Conservation (phyloP, 225 moss, liverwort and hornwort genomes). For the Ulota crispa region DNA sequence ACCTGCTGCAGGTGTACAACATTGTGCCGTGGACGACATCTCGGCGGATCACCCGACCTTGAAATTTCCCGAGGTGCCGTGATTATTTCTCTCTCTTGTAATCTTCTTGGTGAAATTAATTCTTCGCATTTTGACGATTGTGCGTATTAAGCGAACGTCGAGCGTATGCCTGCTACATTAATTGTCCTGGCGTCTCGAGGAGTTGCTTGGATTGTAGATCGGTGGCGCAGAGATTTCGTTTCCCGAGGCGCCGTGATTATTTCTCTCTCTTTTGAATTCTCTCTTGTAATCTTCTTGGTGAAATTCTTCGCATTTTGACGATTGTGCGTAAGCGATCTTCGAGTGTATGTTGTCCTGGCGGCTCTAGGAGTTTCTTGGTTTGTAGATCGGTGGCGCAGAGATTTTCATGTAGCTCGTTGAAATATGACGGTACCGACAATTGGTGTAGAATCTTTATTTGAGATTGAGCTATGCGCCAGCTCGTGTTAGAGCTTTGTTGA, state of each 20-base stretch:
- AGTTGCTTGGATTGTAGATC: neutral
- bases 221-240: neutral
- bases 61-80: constrained; percentile 54
- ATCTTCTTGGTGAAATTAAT: neutral
- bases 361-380: neutral
- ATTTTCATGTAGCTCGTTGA: neutral
- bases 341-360: neutral
- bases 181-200: neutral
- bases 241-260: constrained; percentile 47
- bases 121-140: neutral
- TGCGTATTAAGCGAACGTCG: neutral
- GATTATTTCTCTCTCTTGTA: neutral
- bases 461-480: neutral
- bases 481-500: neutral
- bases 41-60: constrained; percentile 53
- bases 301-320: neutral
- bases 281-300: neutral
- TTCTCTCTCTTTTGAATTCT: neutral
- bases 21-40: constrained; percentile 70
- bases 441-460: neutral
- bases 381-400: neutral
- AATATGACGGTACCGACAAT: neutral
- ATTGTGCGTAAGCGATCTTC: neutral
- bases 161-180: neutral
- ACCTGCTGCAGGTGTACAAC: constrained; percentile 60